Evolutionary conservation across 768 basidiomycete genomes (phyloP), one percentile per base, ranked within the genome.

Genomic region (Cystofilobasidium capitatum): DNA sequence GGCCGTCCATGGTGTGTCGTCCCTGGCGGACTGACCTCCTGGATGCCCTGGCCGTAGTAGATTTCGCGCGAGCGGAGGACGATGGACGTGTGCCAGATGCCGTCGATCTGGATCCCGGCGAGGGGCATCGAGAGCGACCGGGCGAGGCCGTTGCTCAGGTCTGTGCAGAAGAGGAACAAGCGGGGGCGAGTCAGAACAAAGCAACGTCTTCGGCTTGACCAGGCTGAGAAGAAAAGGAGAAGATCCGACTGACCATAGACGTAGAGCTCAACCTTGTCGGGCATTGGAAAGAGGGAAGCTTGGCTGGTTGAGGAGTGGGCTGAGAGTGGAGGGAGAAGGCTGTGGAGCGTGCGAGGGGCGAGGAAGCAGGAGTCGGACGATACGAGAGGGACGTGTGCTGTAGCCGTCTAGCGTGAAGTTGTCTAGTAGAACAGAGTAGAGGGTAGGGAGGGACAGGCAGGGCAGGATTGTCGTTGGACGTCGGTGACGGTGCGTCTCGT

Each of bases 11-110:
- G 86, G 86, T 93, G 90, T 2, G 92, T 91, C 71, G 79, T 81
- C 17, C 92, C 91, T 0, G 93, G 92, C 0, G 73, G 71, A 0
- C 87, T 84, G n/a, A 16, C 24, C 29, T 82, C 82, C 58, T 73
- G 78, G 66, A 97, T 91, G 2, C 93, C 93, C 72, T 85, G 88
- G 2, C 93, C 92, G 76, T 91, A 98, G 73, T 89, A 94, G 35
- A 89, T 79, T 74, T 98, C 93, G 72, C 86, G 85, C 2, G 85
- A 85, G 76, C 84, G 96, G 3, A 87, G 85, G 55, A 96, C 91
- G 26, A 97, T 82, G 20, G 89, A 91, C 0, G 93, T 94, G 77
- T 98, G 93, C 92, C 93, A 98, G 62, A 98, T 85, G 0, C 93
- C 93, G 70, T 96, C 89, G 62, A 96, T 90, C 76, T 92, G 90